Conservation (phyloP, 2,329 filamentous ascomycete species). For the Hymenoscyphus occultus region DNA sequence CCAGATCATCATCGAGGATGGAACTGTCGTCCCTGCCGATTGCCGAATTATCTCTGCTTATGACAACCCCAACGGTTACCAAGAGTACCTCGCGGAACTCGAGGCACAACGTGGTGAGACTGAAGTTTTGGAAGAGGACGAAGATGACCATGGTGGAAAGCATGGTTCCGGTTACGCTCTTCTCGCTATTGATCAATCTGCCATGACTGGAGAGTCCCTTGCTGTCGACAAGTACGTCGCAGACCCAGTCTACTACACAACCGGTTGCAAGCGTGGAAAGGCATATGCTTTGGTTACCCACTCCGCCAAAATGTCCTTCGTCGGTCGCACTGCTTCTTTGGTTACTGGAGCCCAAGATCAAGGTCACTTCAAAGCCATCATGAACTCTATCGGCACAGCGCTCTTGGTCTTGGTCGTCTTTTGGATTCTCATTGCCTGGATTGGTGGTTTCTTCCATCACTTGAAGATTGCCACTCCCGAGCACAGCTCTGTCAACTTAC, state of each 20-base stretch:
- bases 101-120: conserved; percentile 58
- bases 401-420: conserved; percentile 74
- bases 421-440: conserved; percentile 73
- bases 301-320: conserved; percentile 70
- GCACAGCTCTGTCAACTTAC: conserved; percentile 58
- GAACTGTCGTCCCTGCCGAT: conserved; percentile 67
- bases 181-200: conserved; percentile 73
- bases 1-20: conserved; percentile 69
- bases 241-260: conserved; percentile 74
- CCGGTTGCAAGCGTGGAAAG: conserved; percentile 78
- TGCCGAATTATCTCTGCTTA: conserved; percentile 71
- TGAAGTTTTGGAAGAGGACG: conserved; percentile 50
- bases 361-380: conserved; percentile 79
- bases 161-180: conserved; percentile 58
- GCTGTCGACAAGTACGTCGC: conserved; percentile 79
- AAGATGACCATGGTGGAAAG: conserved; percentile 56
- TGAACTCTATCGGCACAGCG: conserved; percentile 75
- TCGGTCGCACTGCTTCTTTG: conserved; percentile 70
- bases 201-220: conserved; percentile 77
- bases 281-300: conserved; percentile 66
- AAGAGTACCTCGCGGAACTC: conserved; percentile 64
- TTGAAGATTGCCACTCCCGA: conserved; percentile 59
- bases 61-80: conserved; percentile 63
- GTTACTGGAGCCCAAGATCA: conserved; percentile 73
- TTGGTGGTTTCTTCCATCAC: conserved; percentile 75